Evolutionary conservation across 176 grass and related monocot species (phyloP).

Genomic region (Aegilops speltoides): DNA sequence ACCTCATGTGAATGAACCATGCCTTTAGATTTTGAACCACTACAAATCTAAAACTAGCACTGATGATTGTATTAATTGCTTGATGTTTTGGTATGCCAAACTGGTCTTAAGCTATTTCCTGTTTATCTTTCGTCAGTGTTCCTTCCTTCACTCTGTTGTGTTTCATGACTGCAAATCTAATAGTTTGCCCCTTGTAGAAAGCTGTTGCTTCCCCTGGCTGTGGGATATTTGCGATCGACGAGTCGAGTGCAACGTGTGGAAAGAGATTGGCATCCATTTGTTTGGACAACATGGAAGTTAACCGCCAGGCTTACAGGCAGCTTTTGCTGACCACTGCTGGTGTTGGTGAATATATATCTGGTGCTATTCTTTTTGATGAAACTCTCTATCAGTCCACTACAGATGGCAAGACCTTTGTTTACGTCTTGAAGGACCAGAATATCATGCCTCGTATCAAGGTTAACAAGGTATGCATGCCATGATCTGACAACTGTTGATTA

Average conservation of each 20-base stretch:
- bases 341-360: constrained; percentile 85
- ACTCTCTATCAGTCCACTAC: constrained; percentile 91
- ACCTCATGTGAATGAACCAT: too few relatives aligned
- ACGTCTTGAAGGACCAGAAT: constrained; percentile 76
- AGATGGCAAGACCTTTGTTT: constrained; percentile 89
- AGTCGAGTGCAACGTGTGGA: too few relatives aligned
- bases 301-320: constrained; percentile 87
- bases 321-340: constrained; percentile 86
- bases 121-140: background rate
- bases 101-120: background rate
- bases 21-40: background rate
- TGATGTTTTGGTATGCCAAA: background rate
- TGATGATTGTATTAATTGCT: background rate
- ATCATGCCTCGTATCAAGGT: constrained; percentile 98
- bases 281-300: constrained; percentile 84
- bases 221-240: constrained; percentile 95
- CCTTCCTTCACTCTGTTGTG: background rate
- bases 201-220: constrained; percentile 79
- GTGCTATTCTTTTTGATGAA: constrained; percentile 95
- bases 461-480: constrained; percentile 70
- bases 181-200: constrained; percentile 51
- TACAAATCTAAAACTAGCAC: background rate
- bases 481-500: background rate
- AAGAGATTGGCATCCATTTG: too few relatives aligned
- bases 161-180: constrained; percentile 21